Percentiles rank a stretch among this genome's conserved stretches.
Conservation (phyloP, 345 rosid genomes). For the Angophora floribunda region DNA sequence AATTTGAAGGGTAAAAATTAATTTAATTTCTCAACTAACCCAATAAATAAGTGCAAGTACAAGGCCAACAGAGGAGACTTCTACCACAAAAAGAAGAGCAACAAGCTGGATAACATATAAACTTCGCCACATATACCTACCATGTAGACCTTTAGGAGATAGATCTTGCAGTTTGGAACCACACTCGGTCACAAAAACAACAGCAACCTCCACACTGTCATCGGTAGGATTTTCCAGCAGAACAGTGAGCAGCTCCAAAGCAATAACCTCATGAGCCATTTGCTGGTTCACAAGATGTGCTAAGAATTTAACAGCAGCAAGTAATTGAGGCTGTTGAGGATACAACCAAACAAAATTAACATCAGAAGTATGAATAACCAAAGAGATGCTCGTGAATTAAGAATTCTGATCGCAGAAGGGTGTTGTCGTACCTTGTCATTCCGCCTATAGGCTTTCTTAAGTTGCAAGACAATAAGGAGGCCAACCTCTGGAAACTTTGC, state of each 20-base stretch:
- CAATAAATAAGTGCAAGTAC: not conserved
- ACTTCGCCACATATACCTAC: constrained; percentile 14
- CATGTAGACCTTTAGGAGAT: constrained; percentile 78
- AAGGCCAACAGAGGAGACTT: not conserved
- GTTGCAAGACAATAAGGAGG: constrained; percentile 73
- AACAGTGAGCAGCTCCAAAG: constrained; percentile 62
- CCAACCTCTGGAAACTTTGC: constrained; percentile 85
- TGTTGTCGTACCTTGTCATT: constrained; percentile 59
- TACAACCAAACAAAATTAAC: not conserved
- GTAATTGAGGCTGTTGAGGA: constrained; percentile 64
- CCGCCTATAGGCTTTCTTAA: constrained; percentile 88
- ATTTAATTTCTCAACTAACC: not conserved
- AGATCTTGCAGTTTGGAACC: constrained; percentile 87
- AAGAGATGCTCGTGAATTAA: not conserved
- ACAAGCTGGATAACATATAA: not conserved
- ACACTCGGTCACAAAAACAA: constrained; percentile 80
- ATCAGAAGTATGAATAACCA: not conserved
- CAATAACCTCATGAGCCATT: too few species aligned
- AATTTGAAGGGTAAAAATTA: too few species aligned
- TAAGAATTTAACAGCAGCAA: too few species aligned
- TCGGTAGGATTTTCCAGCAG: constrained; percentile 74
- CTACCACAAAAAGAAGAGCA: not conserved
- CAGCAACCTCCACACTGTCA: constrained; percentile 94
- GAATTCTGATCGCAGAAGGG: not conserved
- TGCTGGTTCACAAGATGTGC: too few species aligned